These are phyloP conservation scores for Phytophthora uliginosa DNA, from an alignment of 352 stramenopile species.

Conservation along the genomic window DNA sequence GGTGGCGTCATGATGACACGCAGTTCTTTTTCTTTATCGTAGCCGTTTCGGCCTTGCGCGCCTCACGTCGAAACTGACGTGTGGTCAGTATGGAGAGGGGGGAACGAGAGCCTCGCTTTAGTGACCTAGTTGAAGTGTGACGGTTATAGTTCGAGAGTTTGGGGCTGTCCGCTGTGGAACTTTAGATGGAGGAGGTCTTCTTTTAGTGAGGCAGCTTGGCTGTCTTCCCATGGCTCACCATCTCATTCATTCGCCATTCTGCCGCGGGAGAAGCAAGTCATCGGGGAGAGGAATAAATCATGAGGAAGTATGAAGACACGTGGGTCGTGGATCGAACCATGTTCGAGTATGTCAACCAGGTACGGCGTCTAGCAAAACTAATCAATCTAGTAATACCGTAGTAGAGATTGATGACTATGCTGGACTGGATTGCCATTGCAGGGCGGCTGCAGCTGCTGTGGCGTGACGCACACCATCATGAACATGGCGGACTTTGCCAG, in stretches of 20 bases:
- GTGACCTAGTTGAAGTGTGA: slow-evolving; percentile 16
- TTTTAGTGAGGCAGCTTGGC: slow-evolving; percentile 3
- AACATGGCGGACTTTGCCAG: slow-evolving; percentile 86
- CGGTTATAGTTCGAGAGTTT: slow-evolving; percentile 23
- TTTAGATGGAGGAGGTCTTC: slow-evolving; percentile 3
- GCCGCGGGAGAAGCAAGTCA: slow-evolving; percentile 15
- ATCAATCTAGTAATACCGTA: neutral
- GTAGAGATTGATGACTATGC: neutral
- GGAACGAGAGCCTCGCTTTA: neutral
- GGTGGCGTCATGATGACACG: slow-evolving; percentile 6
- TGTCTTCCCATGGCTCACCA: slow-evolving; percentile 4
- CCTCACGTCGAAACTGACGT: slow-evolving; percentile 6
- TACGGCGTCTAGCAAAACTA: neutral
- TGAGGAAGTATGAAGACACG: slow-evolving; percentile 82
- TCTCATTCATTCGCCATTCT: slow-evolving; percentile 26
- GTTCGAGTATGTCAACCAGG: slow-evolving; percentile 96
- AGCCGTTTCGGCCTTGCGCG: neutral
- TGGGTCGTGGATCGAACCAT: slow-evolving; percentile 95
- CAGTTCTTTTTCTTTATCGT: neutral
- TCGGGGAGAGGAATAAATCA: neutral
- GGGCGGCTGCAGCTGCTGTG: slow-evolving; percentile 93
- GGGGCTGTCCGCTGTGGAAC: slow-evolving; percentile 1
- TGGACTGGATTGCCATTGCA: slow-evolving; percentile 24
- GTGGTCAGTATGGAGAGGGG: neutral
- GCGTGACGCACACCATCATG: slow-evolving; percentile 91